These are phyloP conservation scores for Lophium mytilinum DNA, from an alignment of 495 filamentous ascomycete species.

Conservation along the genomic window DNA sequence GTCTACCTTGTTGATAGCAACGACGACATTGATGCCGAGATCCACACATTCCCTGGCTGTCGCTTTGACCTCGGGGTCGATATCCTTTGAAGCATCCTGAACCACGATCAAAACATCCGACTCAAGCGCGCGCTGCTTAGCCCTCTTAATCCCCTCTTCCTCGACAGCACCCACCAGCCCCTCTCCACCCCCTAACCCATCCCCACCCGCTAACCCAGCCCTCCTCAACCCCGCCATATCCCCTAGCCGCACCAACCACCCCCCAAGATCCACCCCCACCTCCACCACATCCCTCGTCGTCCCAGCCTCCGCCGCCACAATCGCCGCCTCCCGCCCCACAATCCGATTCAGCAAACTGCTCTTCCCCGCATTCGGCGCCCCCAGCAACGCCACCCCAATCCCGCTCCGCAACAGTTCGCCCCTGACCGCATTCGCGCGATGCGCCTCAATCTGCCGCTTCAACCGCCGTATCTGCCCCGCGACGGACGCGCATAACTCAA, in stretches of 20 bases:
- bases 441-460: slow-evolving; percentile 50
- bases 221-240: slow-evolving; percentile 82
- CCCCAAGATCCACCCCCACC: slow-evolving; percentile 80
- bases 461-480: slow-evolving; percentile 53
- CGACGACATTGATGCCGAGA: slow-evolving; percentile 51
- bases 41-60: slow-evolving; percentile 48
- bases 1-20: slow-evolving; percentile 82
- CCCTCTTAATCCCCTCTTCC: slow-evolving; percentile 81
- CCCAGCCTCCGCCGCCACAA: slow-evolving; percentile 84
- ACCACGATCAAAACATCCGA: slow-evolving; percentile 85
- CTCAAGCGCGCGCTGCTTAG: slow-evolving; percentile 67
- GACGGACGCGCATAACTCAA: slow-evolving; percentile 60
- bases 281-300: slow-evolving; percentile 94
- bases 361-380: slow-evolving; percentile 92
- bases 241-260: slow-evolving; percentile 79
- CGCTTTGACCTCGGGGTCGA: slow-evolving; percentile 52
- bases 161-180: slow-evolving; percentile 61
- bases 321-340: slow-evolving; percentile 88
- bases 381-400: slow-evolving; percentile 76
- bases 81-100: slow-evolving; percentile 27
- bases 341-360: slow-evolving; percentile 86
- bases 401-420: slow-evolving; percentile 82
- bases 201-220: slow-evolving; percentile 49
- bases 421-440: slow-evolving; percentile 67
- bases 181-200: not conserved